A percentile compares a stretch with the other conserved stretches of the same genome.
Conservation (phyloP, 257 asterid species). For the Rubia yunnanensis region DNA sequence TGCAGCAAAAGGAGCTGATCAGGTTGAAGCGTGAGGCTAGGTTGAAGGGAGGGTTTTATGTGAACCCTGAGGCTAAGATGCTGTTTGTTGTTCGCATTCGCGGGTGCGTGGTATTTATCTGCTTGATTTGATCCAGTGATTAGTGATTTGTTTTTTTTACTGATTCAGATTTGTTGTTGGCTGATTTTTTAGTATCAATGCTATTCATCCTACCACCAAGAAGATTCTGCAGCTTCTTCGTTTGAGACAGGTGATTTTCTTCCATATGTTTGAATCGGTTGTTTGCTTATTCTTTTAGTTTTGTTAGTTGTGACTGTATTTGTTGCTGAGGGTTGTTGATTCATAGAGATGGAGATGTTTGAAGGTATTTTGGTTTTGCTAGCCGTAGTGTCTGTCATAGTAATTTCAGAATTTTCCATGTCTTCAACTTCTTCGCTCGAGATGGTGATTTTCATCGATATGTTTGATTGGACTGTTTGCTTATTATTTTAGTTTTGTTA, state of each 20-base stretch:
- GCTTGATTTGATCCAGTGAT: neutral
- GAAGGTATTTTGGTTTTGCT: too few species aligned
- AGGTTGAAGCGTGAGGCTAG: constrained; percentile 70
- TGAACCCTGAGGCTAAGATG: constrained; percentile 60
- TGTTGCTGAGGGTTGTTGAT: too few species aligned
- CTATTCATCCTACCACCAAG: constrained; percentile 60
- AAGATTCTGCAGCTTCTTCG: constrained; percentile 64
- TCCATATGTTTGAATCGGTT: too few species aligned
- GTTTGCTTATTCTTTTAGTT: too few species aligned
- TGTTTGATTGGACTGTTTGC: too few species aligned
- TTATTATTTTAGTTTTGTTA: too few species aligned
- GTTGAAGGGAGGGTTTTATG: constrained; percentile 79
- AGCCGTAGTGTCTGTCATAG: too few species aligned
- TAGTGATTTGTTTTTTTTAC: neutral
- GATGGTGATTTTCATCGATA: too few species aligned
- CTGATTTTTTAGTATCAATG: constrained; percentile 45
- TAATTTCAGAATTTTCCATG: too few species aligned
- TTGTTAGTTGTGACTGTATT: too few species aligned
- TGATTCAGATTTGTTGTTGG: neutral
- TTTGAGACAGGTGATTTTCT: constrained; percentile 42
- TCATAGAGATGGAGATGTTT: too few species aligned
- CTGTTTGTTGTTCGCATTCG: constrained; percentile 59
- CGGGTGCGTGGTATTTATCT: constrained; percentile 31
- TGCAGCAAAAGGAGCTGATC: constrained; percentile 49
- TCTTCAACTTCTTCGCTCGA: too few species aligned